Percentiles rank a stretch among this genome's conserved stretches.
phyloP scores from a whole-genome alignment of 2,329 filamentous ascomycete genomes.

The Aspergillus puulaauensis region DNA sequence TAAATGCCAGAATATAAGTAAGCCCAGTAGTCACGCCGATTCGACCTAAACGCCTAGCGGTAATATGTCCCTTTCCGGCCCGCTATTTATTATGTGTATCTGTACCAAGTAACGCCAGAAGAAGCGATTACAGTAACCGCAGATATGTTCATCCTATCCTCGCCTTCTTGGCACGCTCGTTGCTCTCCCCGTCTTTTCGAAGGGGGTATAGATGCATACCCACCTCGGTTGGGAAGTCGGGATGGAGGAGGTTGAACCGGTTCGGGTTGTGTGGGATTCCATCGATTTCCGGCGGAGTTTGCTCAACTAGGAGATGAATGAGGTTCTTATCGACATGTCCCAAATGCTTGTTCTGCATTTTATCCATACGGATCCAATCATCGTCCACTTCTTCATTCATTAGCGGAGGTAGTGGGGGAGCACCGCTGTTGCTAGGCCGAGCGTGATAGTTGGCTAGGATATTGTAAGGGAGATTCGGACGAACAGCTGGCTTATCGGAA shows the following conservation, averaged over 20 bases:
- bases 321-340: constrained; percentile 44
- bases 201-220: constrained; percentile 45
- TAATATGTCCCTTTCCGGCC: background rate
- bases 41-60: constrained; percentile 4
- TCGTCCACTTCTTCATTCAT: constrained; percentile 50
- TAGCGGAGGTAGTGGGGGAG: constrained; percentile 43
- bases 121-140: background rate
- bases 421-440: constrained; percentile 41
- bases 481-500: constrained; percentile 49
- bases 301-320: constrained; percentile 40
- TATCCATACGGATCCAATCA: constrained; percentile 43
- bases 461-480: constrained; percentile 47
- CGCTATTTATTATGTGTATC: constrained; percentile 4
- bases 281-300: constrained; percentile 28
- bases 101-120: constrained; percentile 9
- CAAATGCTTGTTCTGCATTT: constrained; percentile 36
- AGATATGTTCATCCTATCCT: constrained; percentile 4
- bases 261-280: constrained; percentile 34
- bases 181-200: constrained; percentile 12
- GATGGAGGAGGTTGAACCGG: constrained; percentile 41
- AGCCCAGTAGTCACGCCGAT: background rate
- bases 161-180: constrained; percentile 18
- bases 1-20: constrained; percentile 5
- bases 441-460: constrained; percentile 47
- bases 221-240: constrained; percentile 45